Base-by-base conservation (phyloP, 352 stramenopile genomes). In the Halophytophthora polymorphica region DNA sequence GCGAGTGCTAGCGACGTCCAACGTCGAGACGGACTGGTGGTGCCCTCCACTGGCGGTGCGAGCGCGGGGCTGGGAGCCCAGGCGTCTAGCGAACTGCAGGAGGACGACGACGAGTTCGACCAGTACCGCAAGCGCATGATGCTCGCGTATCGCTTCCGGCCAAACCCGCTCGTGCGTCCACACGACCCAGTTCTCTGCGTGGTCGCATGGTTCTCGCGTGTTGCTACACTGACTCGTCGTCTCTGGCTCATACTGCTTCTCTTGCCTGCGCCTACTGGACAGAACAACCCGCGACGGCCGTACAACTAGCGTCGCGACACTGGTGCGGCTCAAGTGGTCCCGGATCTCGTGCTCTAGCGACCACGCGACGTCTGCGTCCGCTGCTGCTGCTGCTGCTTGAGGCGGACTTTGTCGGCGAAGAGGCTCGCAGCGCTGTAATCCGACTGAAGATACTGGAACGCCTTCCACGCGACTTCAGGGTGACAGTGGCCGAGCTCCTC, bases 391-490 rank as follows among this genome's bases (percentile, higher is more conserved):
- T 64, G 62, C 39, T 69, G 58, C 23, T 64, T 67, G 35, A 37
- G 3, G 6, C 64, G 59, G 12, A 71, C 67, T 39, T 67, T 39
- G 31, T 77, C 69, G 2, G 61, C 60, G 19, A 77, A 53, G 12
- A 73, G 66, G 28, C 64, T 52, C 13, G 70, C 66, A 29, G 56
- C 59, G 8, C 51, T 19, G 57, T 77, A 53, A 38, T 75, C 66
- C 22, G 69, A 41, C 41, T 75, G 70, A 13, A 74, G 36, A 23
- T 67, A 70, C 35, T 73, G 70, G 17, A 61, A 64, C 47, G 64
- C 43, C 10, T 58, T 60, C 70, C 70, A 80, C 18, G 61, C 58
- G 15, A 77, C 46, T 8, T 53, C 55, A 2, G 77, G 49, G 8
- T 61, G 58, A 2, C 70, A 56, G 4, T 53, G 13, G 13, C n/a